These are phyloP conservation scores for Bryoerythrophyllum caledonicum DNA, from an alignment of 225 moss, liverwort and hornwort species.

Conservation along the genomic window DNA sequence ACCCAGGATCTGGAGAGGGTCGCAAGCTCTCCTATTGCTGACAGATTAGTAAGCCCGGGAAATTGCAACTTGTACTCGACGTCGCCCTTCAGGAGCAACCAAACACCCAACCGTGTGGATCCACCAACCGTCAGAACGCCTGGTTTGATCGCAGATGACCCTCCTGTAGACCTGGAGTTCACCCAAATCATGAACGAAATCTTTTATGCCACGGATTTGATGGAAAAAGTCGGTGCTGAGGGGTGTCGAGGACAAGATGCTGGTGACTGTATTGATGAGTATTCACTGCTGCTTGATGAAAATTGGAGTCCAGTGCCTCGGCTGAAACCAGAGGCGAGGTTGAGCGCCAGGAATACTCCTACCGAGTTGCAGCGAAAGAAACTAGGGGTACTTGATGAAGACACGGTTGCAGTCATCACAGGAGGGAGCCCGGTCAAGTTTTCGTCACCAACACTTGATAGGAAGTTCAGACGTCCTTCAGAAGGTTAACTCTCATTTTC, in stretches of 20 bases:
- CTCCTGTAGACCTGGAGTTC: slow-evolving; percentile 19
- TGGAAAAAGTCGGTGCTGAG: slow-evolving; percentile 4
- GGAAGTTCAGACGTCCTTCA: slow-evolving; percentile 27
- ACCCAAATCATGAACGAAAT: slow-evolving; percentile 38
- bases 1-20: slow-evolving; percentile 24
- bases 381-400: slow-evolving; percentile 24
- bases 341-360: slow-evolving; percentile 22
- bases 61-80: background rate
- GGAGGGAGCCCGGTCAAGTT: slow-evolving; percentile 24
- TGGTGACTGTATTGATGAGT: slow-evolving; percentile 21
- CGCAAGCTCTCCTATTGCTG: background rate
- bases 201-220: slow-evolving; percentile 1
- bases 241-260: slow-evolving; percentile 10
- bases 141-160: slow-evolving; percentile 16
- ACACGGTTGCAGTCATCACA: slow-evolving; percentile 12
- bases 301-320: slow-evolving; percentile 26
- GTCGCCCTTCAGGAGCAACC: slow-evolving; percentile 27
- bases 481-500: slow-evolving; percentile 27
- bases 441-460: slow-evolving; percentile 30
- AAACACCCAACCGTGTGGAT: slow-evolving; percentile 30
- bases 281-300: slow-evolving; percentile 22
- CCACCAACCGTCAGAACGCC: slow-evolving; percentile 19
- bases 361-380: slow-evolving; percentile 22
- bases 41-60: slow-evolving; percentile 4
- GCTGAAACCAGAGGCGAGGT: slow-evolving; percentile 45